Conservation (phyloP, 768 basidiomycete genomes). For the Scleroderma bovista region DNA sequence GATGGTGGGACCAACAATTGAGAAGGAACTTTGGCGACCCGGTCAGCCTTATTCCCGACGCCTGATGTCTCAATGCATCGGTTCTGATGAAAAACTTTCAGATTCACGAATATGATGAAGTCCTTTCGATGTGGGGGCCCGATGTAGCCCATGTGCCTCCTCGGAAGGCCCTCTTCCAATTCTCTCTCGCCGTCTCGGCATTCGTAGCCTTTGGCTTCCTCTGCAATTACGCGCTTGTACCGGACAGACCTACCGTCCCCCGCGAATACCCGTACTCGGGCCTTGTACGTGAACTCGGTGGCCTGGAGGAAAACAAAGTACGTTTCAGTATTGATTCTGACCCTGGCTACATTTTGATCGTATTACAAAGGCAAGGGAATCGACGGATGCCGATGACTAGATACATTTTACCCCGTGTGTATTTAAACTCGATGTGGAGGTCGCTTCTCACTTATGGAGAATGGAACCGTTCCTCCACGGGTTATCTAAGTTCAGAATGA, state of each 20-base stretch:
- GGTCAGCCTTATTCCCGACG: constrained; percentile 37
- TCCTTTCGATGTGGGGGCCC: constrained; percentile 84
- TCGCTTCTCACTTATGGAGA: not conserved
- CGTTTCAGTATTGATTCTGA: constrained; percentile 9
- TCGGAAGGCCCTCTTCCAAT: constrained; percentile 56
- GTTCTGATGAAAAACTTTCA: constrained; percentile 27
- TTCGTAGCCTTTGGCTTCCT: constrained; percentile 61
- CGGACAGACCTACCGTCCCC: constrained; percentile 59
- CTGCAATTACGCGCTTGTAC: constrained; percentile 49
- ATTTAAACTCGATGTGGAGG: not conserved
- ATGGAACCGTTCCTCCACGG: not conserved
- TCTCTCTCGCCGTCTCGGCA: constrained; percentile 53
- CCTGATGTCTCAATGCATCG: constrained; percentile 6
- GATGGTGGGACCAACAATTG: constrained; percentile 75
- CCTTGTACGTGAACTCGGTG: constrained; percentile 72
- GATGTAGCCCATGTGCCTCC: constrained; percentile 63
- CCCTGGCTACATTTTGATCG: constrained; percentile 2
- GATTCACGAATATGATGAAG: constrained; percentile 79
- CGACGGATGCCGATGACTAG: constrained; percentile 29
- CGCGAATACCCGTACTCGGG: constrained; percentile 77
- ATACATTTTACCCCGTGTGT: not conserved
- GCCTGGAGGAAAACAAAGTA: constrained; percentile 75
- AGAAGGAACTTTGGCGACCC: constrained; percentile 79
- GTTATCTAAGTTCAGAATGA: not conserved
- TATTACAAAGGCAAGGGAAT: constrained; percentile 32